Percentiles rank a stretch among this genome's conserved stretches.
Evolutionary conservation across 1,284 basidiomycete species (phyloP).

Genomic region (Macrocystidia cucumis): DNA sequence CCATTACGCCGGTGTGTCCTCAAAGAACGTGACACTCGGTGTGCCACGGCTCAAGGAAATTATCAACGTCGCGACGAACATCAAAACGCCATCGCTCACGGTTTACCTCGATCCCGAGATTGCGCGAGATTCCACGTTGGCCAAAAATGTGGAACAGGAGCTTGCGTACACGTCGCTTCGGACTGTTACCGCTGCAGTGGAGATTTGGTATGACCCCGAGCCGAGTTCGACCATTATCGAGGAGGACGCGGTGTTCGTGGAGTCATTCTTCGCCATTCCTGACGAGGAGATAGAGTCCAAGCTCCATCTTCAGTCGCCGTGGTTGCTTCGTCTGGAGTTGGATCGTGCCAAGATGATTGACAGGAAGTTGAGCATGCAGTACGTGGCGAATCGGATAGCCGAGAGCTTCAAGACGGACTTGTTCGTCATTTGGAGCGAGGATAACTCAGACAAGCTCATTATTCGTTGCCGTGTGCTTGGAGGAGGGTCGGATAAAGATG

Average conservation of each 20-base stretch:
- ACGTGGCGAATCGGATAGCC: conserved; percentile 90
- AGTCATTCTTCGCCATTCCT: conserved; percentile 99
- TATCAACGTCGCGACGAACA: conserved; percentile 97
- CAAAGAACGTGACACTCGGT: conserved; percentile 97
- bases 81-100: conserved; percentile 94
- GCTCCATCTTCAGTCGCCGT: conserved; percentile 89
- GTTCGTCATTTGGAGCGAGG: conserved; percentile 98
- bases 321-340: conserved; percentile 94
- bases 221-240: conserved; percentile 91
- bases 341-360: conserved; percentile 98
- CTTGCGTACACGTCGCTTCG: conserved; percentile 92
- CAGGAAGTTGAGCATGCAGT: conserved; percentile 92
- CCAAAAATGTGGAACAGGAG: conserved; percentile 89
- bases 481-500: conserved; percentile 87
- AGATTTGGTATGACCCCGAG: conserved; percentile 98
- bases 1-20: conserved; percentile 98
- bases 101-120: conserved; percentile 82
- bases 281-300: conserved; percentile 95
- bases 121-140: conserved; percentile 51
- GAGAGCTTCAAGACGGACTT: conserved; percentile 95
- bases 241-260: conserved; percentile 94
- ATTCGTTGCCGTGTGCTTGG: conserved; percentile 95
- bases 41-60: conserved; percentile 97
- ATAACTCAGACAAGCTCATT: conserved; percentile 96
- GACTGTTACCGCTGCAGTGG: conserved; percentile 92